Evolutionary conservation across 202 grass and related monocot genomes (phyloP), one percentile per base, ranked within the genome.

Genomic region (Schoenoplectus triqueter): DNA sequence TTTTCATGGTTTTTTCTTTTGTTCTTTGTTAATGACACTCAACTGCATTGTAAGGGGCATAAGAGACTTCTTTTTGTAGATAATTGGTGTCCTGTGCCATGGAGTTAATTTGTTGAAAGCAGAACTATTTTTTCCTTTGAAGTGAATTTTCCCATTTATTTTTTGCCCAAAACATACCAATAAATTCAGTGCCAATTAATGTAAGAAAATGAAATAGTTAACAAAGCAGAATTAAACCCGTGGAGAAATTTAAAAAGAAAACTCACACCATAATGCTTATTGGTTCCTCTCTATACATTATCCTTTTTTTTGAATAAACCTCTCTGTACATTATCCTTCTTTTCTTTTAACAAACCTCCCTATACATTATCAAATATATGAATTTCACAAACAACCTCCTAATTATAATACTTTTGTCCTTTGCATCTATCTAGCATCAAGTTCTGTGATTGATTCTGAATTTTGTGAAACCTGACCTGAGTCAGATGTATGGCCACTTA

Each of bases 361-460:
- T 78, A 59, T 42, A 78, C 20, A 56, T 57, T 59, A 78, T 42
- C 5, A 48, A 72, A 72, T 72, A 72, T 57, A 57, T 2, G 3
- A 14, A 7, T 40, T 57, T 77, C 39, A 57, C 20, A 77, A 56
- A 60, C 51, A n/a, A 56, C 20, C 20, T 77, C 21, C 49, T 10
- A 7, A 57, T 41, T 39, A 57, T 77, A 5, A 39, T 15, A 7
- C 9, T 13, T 7, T 76, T 76, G 10, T 39, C 50, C 56, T 54
- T 76, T 76, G 50, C 22, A 78, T 78, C 81, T 73, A 90, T 89
- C 88, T 92, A 66, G 90, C 83, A 66, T 88, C 92, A 19, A 94
- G 46, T 65, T 94, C 88, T 72, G 92, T 88, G 54, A 97, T 68
- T 39, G 90, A 89, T 20, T 70, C 87, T 15, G 89, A 86, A 85